phyloP scores from a whole-genome alignment of 495 filamentous ascomycete species.

The Lepraria neglecta region DNA sequence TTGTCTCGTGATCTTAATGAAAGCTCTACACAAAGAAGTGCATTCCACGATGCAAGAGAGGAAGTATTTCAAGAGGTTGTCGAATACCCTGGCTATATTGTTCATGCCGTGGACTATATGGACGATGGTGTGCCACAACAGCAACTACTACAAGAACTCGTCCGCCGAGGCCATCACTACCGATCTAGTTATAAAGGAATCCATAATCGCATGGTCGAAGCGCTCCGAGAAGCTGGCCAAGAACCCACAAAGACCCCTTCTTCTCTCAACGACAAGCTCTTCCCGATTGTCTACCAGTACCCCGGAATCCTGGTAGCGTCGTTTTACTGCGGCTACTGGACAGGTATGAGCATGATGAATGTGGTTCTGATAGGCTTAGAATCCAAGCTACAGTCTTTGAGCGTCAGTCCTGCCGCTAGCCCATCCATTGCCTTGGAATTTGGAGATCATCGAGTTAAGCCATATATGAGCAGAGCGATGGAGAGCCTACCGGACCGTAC shows the following conservation, averaged over 20 bases:
- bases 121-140: not conserved
- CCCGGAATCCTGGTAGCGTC: constrained; percentile 7
- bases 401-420: not conserved
- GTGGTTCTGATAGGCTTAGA: constrained; percentile 17
- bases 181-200: constrained; percentile 13
- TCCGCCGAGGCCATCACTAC: constrained; percentile 11
- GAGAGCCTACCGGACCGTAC: constrained; percentile 2
- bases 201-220: not conserved
- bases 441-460: not conserved
- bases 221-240: not conserved
- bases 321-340: constrained; percentile 13
- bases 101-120: not conserved
- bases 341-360: constrained; percentile 11
- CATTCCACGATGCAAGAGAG: constrained; percentile 7
- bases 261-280: constrained; percentile 7
- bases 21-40: not conserved
- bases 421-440: not conserved
- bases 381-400: constrained; percentile 8
- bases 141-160: not conserved
- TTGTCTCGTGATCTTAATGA: constrained; percentile 31
- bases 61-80: constrained; percentile 17
- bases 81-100: not conserved
- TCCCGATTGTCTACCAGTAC: constrained; percentile 13
- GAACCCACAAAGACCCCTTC: constrained; percentile 4
- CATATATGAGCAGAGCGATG: not conserved